Evolutionary conservation across 1,139 yeast genomes (phyloP).

Genomic region (Yamadazyma blattariae): DNA sequence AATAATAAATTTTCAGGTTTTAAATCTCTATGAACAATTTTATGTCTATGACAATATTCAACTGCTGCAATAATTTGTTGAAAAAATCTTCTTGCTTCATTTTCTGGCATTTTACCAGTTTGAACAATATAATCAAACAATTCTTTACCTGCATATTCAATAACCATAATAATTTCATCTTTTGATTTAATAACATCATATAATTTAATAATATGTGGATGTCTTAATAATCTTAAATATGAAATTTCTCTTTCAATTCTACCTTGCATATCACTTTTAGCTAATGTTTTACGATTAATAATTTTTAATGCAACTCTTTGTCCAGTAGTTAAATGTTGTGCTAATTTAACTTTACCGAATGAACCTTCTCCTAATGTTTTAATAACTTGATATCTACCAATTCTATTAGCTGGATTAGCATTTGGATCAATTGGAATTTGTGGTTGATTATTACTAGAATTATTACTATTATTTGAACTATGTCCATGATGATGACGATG

Average conservation of each 20-base stretch:
- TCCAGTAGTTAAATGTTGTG: constrained; percentile 89
- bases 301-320: constrained; percentile 93
- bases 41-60: constrained; percentile 96
- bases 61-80: constrained; percentile 98
- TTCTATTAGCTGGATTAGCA: constrained; percentile 47
- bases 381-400: constrained; percentile 92
- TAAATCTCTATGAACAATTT: constrained; percentile 94
- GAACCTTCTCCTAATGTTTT: constrained; percentile 97
- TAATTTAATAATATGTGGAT: constrained; percentile 93
- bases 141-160: constrained; percentile 95
- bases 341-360: constrained; percentile 94
- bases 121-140: constrained; percentile 95
- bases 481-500: constrained; percentile 8
- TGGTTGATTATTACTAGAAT: constrained; percentile 7
- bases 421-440: constrained; percentile 25
- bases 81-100: constrained; percentile 91
- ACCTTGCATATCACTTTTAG: constrained; percentile 97
- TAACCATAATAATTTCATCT: constrained; percentile 97
- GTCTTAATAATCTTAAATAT: constrained; percentile 82
- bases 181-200: constrained; percentile 95
- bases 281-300: constrained; percentile 88
- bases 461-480: background rate
- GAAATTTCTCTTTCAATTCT: constrained; percentile 93
- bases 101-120: constrained; percentile 91
- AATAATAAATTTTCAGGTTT: constrained; percentile 91